Evolutionary conservation across 1,139 yeast species (phyloP).

Genomic region (Petasospora rhodanensis): DNA sequence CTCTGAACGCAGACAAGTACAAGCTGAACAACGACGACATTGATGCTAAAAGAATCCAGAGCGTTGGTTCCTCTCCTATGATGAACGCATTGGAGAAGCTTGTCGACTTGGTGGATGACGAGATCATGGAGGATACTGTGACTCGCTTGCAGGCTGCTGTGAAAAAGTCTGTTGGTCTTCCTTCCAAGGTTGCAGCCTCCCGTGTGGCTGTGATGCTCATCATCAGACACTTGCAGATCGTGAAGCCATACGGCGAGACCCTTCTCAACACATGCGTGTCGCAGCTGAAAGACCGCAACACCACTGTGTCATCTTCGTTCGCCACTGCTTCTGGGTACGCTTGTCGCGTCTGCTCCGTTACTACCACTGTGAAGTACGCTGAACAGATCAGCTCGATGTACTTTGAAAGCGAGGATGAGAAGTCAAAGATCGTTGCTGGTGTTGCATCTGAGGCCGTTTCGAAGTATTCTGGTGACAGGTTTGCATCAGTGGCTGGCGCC

Average conservation of each 20-base stretch:
- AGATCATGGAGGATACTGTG: conserved; percentile 49
- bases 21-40: conserved; percentile 67
- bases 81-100: conserved; percentile 82
- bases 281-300: conserved; percentile 68
- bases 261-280: conserved; percentile 52
- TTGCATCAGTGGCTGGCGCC: conserved; percentile 56
- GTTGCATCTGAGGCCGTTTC: conserved; percentile 64
- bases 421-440: conserved; percentile 51
- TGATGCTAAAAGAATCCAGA: conserved; percentile 72
- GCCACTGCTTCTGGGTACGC: conserved; percentile 81
- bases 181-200: conserved; percentile 89
- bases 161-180: conserved; percentile 76
- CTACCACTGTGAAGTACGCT: conserved; percentile 51
- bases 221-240: conserved; percentile 48
- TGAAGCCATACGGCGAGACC: conserved; percentile 59
- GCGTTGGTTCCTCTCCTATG: conserved; percentile 78
- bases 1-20: conserved; percentile 85
- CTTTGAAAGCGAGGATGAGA: conserved; percentile 51
- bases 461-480: conserved; percentile 65
- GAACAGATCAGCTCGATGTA: conserved; percentile 49
- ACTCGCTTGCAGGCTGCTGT: conserved; percentile 41
- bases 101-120: conserved; percentile 49
- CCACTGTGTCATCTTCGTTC: conserved; percentile 68
- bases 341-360: conserved; percentile 58
- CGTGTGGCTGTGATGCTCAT: conserved; percentile 65